Base-by-base conservation (phyloP, 2,329 filamentous ascomycete genomes). In the Microsporum audouinii region DNA sequence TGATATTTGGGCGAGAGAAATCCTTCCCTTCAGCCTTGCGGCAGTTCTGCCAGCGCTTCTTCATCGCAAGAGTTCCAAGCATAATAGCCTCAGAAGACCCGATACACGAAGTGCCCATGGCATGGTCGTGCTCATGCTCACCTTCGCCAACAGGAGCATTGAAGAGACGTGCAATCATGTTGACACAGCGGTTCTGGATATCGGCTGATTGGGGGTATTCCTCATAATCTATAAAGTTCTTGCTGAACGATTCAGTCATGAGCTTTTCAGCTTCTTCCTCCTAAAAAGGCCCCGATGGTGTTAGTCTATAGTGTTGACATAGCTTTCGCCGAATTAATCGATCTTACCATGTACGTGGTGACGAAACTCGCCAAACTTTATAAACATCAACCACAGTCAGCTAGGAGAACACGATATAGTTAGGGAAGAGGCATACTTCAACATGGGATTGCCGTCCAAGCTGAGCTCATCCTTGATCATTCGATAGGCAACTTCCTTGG, bases 391-490 rank as follows among this genome's bases (percentile, higher is more conserved):
- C 58, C 31, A 63, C 38, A 23, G 39, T 39, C 10, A 39, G 34
- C 43, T 6, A 39, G 12, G 31, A 17, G 34, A 59, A 49, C 23
- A n/a, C 39, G 12, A n/a, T 5, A 47, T 23, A 34, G 14, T 4
- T 47, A 38, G 2, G 45, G 55, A 17, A 5, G 17, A 45, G 5
- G 39, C 66, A 59, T 68, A 77, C 75, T 79, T 79, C 59, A 95
- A 82, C 80, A 91, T 92, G 6, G 91, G 90, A 68, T 92, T 95
- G 61, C 91, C 91, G 72, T 97, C 92, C 59, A 96, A 79, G 65
- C 88, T 94, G 65, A 96, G 80, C 71, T 96, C 89, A 73, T 96
- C 92, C 79, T 90, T 92, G 80, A 96, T 96, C 88, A 96, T 88
- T 57, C 91, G 87, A 75, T 96, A 96, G n/a, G 92, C 92, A 59